These are phyloP conservation scores for Cyanidiococcus yangmingshanensis DNA, from an alignment of 23 red algal species.

Conservation along the genomic window DNA sequence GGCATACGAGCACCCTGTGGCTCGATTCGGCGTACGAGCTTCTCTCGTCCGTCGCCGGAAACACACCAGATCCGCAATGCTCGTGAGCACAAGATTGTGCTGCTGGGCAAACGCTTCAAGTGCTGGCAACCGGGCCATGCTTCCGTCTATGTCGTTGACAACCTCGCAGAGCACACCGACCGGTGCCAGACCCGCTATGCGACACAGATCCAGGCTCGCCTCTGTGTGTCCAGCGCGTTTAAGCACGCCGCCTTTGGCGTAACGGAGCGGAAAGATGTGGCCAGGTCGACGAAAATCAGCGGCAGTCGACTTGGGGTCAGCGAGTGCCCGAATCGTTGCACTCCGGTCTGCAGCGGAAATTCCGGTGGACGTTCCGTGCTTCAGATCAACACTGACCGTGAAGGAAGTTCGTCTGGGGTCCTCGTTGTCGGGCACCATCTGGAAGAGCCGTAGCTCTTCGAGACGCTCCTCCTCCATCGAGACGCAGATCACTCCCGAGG, in stretches of 20 bases:
- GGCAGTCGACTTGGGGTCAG: conserved; percentile 29
- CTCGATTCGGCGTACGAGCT: conserved; percentile 53
- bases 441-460: conserved; percentile 44
- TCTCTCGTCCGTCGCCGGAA: conserved; percentile 71
- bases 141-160: conserved; percentile 79
- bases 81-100: conserved; percentile 80
- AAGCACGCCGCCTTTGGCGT: conserved; percentile 70
- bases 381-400: conserved; percentile 70
- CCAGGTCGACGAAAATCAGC: conserved; percentile 79
- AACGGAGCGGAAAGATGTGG: conserved; percentile 87
- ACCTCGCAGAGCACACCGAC: conserved; percentile 85
- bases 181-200: conserved; percentile 59
- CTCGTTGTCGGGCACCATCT: conserved; percentile 83
- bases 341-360: conserved; percentile 86
- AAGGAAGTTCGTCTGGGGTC: conserved; percentile 94
- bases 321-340: conserved; percentile 61
- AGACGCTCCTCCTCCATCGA: conserved; percentile 49
- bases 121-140: conserved; percentile 79
- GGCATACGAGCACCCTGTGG: conserved; percentile 60
- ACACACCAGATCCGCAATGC: conserved; percentile 85
- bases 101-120: conserved; percentile 47
- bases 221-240: conserved; percentile 97
- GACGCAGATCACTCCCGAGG: conserved; percentile 84
- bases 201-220: conserved; percentile 75
- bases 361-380: conserved; percentile 66